Evolutionary conservation across 371 early-diverging fungal genomes (phyloP).

Genomic region (Syncephalastrum sp.): DNA sequence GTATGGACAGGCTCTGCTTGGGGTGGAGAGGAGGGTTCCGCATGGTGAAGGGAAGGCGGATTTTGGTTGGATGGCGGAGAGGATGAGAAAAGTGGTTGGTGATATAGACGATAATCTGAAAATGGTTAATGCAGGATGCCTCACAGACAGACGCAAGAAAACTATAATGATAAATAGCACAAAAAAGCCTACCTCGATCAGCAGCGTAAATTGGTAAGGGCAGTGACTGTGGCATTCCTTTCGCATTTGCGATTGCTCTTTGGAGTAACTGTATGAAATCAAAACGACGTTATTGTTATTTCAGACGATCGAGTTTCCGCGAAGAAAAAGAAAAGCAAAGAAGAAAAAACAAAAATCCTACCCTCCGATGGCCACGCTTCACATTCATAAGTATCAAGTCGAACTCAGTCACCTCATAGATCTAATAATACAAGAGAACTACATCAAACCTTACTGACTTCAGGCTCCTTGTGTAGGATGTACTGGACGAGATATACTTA

Average conservation of each 20-base stretch:
- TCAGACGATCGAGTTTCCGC: no score
- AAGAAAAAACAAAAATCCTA: constrained; percentile 18
- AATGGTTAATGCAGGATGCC: no score
- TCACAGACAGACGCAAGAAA: no score
- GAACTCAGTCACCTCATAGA: constrained; percentile 48
- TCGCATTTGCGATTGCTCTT: constrained; percentile 22
- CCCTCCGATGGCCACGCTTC: constrained; percentile 53
- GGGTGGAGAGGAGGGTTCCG: no score
- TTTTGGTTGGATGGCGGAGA: no score
- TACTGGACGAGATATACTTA: constrained; percentile 8
- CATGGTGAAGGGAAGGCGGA: no score
- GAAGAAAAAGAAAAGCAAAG: background rate
- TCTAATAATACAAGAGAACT: constrained; percentile 23
- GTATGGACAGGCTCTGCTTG: no score
- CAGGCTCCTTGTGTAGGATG: background rate
- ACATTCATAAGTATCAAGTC: constrained; percentile 51
- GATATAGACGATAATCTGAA: no score
- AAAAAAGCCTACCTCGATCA: no score
- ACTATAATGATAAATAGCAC: no score
- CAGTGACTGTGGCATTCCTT: constrained; percentile 9
- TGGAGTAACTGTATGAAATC: constrained; percentile 19
- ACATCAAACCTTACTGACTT: background rate
- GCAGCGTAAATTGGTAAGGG: background rate
- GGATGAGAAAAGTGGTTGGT: no score
- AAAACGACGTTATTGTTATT: no score